These are phyloP conservation scores for Fusarium heterosporum DNA, from an alignment of 2,329 filamentous ascomycete genomes.

Conservation along the genomic window DNA sequence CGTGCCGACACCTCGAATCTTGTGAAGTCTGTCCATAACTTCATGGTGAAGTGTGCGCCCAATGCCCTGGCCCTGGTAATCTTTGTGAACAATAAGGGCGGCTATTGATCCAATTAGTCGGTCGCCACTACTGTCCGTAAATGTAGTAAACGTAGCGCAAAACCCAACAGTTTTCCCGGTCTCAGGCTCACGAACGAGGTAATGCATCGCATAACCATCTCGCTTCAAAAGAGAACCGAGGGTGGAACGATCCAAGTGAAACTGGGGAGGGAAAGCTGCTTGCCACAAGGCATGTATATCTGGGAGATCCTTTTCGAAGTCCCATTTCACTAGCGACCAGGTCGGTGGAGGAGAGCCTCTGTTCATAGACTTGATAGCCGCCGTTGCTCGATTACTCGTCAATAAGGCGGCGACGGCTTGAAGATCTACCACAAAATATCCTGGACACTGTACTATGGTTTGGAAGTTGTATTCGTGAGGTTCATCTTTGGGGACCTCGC, in stretches of 20 bases:
- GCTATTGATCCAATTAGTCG: slow-evolving; percentile 68
- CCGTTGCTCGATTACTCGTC: slow-evolving; percentile 56
- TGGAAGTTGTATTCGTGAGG: slow-evolving; percentile 59
- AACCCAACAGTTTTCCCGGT: slow-evolving; percentile 62
- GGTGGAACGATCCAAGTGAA: slow-evolving; percentile 57
- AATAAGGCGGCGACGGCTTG: slow-evolving; percentile 64
- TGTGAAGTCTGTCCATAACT: slow-evolving; percentile 61
- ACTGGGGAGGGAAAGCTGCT: slow-evolving; percentile 56
- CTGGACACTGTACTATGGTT: slow-evolving; percentile 63
- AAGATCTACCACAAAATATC: slow-evolving; percentile 61
- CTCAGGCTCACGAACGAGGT: slow-evolving; percentile 63
- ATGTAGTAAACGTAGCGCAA: slow-evolving; percentile 70
- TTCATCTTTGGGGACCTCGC: slow-evolving; percentile 55
- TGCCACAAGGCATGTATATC: slow-evolving; percentile 62
- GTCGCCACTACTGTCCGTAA: slow-evolving; percentile 64
- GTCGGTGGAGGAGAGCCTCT: slow-evolving; percentile 42
- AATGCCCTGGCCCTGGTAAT: slow-evolving; percentile 62
- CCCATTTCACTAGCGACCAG: slow-evolving; percentile 59
- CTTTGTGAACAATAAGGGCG: slow-evolving; percentile 63
- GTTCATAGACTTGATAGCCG: slow-evolving; percentile 11
- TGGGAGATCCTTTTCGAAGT: slow-evolving; percentile 54
- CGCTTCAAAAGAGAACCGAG: slow-evolving; percentile 63
- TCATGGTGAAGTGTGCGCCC: slow-evolving; percentile 65
- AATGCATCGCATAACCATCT: slow-evolving; percentile 68
- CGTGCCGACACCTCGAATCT: slow-evolving; percentile 63